These are phyloP conservation scores for Rhodocollybia butyracea DNA, from an alignment of 768 basidiomycete genomes.

Conservation along the genomic window DNA sequence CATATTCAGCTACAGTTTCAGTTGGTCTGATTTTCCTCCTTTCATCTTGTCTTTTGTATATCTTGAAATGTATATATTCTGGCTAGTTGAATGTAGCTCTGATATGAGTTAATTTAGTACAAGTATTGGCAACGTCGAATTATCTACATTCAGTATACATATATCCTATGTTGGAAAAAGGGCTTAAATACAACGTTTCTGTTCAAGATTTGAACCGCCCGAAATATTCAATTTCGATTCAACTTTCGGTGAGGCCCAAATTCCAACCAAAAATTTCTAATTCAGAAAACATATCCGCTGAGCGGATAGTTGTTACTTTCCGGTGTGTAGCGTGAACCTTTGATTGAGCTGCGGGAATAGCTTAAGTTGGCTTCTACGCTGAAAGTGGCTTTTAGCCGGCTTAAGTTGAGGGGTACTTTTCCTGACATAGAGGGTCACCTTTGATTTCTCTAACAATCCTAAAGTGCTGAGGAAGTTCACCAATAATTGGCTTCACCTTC, in stretches of 20 bases:
- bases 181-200: not conserved
- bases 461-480: too few relatives aligned
- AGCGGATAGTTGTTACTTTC: not conserved
- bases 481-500: too few relatives aligned
- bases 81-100: not conserved
- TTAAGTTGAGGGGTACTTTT: too few relatives aligned
- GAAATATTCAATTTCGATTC: not conserved
- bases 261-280: not conserved
- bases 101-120: not conserved
- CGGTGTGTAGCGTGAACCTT: too few relatives aligned
- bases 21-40: not conserved
- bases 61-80: not conserved
- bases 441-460: too few relatives aligned
- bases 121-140: not conserved
- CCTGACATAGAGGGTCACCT: too few relatives aligned
- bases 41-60: not conserved
- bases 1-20: not conserved
- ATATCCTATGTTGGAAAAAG: not conserved
- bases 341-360: too few relatives aligned
- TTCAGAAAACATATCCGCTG: not conserved
- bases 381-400: too few relatives aligned
- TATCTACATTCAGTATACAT: not conserved
- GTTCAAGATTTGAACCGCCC: not conserved
- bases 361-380: too few relatives aligned
- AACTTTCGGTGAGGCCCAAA: not conserved